Conservation (phyloP, 345 rosid species). For the Anacardium occidentale region DNA sequence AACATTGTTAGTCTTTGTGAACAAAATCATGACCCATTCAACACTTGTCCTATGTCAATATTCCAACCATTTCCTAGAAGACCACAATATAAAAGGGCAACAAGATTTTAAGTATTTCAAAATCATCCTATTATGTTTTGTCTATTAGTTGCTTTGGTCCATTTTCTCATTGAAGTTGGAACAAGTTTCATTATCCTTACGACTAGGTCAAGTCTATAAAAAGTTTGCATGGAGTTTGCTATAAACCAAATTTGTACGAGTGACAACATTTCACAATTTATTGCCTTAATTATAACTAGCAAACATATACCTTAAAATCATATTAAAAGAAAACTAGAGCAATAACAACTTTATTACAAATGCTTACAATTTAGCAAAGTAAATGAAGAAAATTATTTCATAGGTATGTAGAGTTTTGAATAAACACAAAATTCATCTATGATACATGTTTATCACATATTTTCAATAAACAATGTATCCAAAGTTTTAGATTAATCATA, state of each 20-base stretch:
- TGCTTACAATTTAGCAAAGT: not conserved
- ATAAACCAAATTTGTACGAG: not conserved
- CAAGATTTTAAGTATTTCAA: not conserved
- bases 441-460: no score
- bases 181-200: no score
- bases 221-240: not conserved
- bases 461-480: not conserved
- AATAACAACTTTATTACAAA: not conserved
- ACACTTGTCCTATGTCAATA: not conserved
- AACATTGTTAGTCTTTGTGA: no score
- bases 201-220: no score
- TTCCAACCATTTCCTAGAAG: not conserved
- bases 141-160: not conserved
- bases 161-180: no score
- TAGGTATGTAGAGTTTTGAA: not conserved
- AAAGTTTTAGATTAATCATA: not conserved
- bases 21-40: no score
- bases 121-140: not conserved
- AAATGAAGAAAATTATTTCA: not conserved
- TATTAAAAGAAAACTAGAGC: not conserved
- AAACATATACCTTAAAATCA: conserved; percentile 5
- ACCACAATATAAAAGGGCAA: not conserved
- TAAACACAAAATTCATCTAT: not conserved
- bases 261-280: not conserved
- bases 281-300: not conserved